A percentile compares a stretch with the other conserved stretches of the same genome.
Evolutionary conservation across 192 early-diverging fungal genomes (phyloP).

Genomic region (Entomortierella parvispora): DNA sequence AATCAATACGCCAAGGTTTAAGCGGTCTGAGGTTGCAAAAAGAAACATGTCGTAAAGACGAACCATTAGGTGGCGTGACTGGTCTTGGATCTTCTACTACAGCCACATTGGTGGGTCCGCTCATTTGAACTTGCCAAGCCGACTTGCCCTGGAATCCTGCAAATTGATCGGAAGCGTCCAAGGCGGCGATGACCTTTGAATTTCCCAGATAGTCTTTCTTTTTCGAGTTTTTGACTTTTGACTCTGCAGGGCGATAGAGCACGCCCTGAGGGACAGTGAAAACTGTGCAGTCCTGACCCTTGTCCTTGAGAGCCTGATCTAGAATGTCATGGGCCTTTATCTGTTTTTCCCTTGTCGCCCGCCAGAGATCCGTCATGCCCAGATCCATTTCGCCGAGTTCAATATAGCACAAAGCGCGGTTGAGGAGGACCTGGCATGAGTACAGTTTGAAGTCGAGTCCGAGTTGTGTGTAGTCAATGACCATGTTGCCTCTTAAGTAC

Average conservation of each 20-base stretch:
- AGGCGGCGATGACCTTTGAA: conserved; percentile 86
- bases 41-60: conserved; percentile 5
- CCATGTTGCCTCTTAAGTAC: conserved; percentile 82
- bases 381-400: conserved; percentile 77
- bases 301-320: conserved; percentile 68
- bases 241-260: conserved; percentile 85
- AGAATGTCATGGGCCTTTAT: conserved; percentile 80
- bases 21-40: background rate
- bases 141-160: conserved; percentile 68
- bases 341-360: conserved; percentile 66
- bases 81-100: conserved; percentile 30
- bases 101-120: conserved; percentile 56
- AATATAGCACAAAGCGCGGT: conserved; percentile 88
- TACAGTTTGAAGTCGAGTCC: conserved; percentile 92
- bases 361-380: conserved; percentile 78
- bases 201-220: conserved; percentile 84
- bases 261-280: conserved; percentile 81
- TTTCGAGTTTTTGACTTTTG: conserved; percentile 85
- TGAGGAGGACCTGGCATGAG: conserved; percentile 92
- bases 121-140: conserved; percentile 54
- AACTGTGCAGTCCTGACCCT: conserved; percentile 74
- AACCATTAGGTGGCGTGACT: conserved; percentile 37
- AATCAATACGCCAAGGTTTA: background rate
- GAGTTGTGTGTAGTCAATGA: conserved; percentile 96
- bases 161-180: conserved; percentile 67